Conservation (phyloP, 1,284 basidiomycete genomes). For the Puccinia coronata region DNA sequence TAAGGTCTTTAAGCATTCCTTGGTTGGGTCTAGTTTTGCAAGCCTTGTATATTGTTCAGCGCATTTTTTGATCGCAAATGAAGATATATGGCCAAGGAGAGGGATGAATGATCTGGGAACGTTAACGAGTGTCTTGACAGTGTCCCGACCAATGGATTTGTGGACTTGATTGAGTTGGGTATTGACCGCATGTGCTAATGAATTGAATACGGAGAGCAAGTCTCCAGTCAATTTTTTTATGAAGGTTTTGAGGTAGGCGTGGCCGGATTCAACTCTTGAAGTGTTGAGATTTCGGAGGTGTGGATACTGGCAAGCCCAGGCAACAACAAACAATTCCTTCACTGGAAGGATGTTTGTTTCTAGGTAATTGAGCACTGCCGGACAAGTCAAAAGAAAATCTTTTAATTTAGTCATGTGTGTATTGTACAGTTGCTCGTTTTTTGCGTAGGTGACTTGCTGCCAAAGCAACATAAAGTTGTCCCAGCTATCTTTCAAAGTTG, state of each 20-base stretch:
- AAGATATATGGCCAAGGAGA: not conserved
- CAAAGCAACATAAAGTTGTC: not conserved
- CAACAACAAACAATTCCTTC: no score
- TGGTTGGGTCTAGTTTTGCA: not conserved
- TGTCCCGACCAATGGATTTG: no score
- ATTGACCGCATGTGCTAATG: not conserved
- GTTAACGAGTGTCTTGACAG: not conserved
- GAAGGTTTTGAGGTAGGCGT: no score
- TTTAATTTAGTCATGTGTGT: not conserved
- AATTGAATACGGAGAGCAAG: not conserved
- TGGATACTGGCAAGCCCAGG: no score
- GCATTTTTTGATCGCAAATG: not conserved
- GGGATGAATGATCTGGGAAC: not conserved
- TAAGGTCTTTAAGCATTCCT: not conserved
- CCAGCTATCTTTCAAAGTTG: no score
- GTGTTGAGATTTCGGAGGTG: no score
- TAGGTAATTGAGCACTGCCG: no score
- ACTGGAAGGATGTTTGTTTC: no score
- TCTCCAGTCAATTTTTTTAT: no score
- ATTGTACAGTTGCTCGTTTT: not conserved
- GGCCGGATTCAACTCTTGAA: no score
- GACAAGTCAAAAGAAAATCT: not conserved
- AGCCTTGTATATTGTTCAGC: not conserved
- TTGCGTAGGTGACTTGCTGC: not conserved
- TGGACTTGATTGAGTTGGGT: not conserved